These are phyloP conservation scores for Boletus patriciae DNA, from an alignment of 768 basidiomycete genomes.

Conservation along the genomic window DNA sequence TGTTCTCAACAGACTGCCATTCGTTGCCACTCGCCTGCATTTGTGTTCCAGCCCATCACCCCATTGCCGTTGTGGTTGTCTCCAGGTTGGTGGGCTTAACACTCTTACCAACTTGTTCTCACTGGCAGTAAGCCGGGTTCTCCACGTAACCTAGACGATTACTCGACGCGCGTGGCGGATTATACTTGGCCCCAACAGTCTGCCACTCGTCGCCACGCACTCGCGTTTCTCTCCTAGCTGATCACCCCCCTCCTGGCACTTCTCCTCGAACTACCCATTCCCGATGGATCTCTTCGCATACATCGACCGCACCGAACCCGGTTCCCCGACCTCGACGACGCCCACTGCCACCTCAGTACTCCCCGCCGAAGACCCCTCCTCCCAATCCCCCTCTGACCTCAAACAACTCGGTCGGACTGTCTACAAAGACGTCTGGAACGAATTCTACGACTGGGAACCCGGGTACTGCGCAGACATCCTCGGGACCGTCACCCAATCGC, in stretches of 20 bases:
- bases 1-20: background rate
- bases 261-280: background rate
- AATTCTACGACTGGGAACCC: slow-evolving; percentile 50
- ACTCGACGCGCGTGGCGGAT: background rate
- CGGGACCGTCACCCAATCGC: slow-evolving; percentile 9
- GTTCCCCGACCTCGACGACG: slow-evolving; percentile 8
- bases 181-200: background rate
- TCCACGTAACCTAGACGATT: too few species aligned
- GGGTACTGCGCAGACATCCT: slow-evolving; percentile 30
- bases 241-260: background rate
- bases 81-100: background rate
- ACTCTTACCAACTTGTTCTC: background rate
- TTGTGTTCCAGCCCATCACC: too few species aligned
- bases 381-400: slow-evolving; percentile 9
- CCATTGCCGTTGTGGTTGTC: too few species aligned
- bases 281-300: slow-evolving; percentile 19
- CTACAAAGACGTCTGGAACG: slow-evolving; percentile 42
- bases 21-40: background rate
- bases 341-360: background rate
- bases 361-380: background rate
- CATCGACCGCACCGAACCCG: slow-evolving; percentile 28
- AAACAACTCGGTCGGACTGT: slow-evolving; percentile 28
- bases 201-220: background rate
- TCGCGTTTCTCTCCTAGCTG: too few species aligned
- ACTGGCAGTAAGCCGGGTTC: background rate